phyloP scores from a whole-genome alignment of 1,139 yeast species.

The Taphrina wiesneri region DNA sequence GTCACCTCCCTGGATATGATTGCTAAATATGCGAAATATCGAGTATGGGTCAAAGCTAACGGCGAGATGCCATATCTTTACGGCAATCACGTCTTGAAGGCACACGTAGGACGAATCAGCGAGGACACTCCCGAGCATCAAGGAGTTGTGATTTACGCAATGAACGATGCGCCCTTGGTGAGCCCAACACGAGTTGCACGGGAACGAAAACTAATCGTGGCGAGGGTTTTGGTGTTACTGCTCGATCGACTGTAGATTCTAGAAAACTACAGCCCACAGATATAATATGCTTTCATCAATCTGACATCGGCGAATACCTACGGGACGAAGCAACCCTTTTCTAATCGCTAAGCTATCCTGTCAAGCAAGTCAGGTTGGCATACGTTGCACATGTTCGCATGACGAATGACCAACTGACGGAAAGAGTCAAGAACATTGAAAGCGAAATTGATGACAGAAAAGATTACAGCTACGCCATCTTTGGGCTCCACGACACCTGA shows the following conservation, averaged over 20 bases:
- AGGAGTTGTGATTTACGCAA: slow-evolving; percentile 85
- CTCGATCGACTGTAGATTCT: slow-evolving; percentile 88
- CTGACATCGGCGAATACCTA: slow-evolving; percentile 95
- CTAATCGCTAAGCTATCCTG: slow-evolving; percentile 31
- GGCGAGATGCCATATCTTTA: slow-evolving; percentile 98
- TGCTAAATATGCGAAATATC: slow-evolving; percentile 86
- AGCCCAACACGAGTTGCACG: background rate
- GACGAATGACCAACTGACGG: background rate
- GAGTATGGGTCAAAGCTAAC: slow-evolving; percentile 92
- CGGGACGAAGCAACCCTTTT: slow-evolving; percentile 97
- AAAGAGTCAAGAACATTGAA: too few relatives aligned
- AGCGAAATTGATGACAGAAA: too few relatives aligned
- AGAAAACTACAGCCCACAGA: slow-evolving; percentile 88
- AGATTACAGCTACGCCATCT: too few relatives aligned
- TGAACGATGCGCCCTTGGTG: slow-evolving; percentile 80
- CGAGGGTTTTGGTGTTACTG: slow-evolving; percentile 87
- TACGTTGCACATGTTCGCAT: background rate
- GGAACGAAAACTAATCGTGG: background rate
- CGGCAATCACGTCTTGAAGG: slow-evolving; percentile 94
- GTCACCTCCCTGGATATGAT: slow-evolving; percentile 83
- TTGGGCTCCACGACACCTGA: too few relatives aligned
- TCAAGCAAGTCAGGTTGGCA: background rate
- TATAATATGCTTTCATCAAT: slow-evolving; percentile 93
- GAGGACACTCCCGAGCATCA: slow-evolving; percentile 98
- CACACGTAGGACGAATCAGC: slow-evolving; percentile 94